Evolutionary conservation across 345 rosid genomes (phyloP).

Genomic region (Dovyalis caffra): DNA sequence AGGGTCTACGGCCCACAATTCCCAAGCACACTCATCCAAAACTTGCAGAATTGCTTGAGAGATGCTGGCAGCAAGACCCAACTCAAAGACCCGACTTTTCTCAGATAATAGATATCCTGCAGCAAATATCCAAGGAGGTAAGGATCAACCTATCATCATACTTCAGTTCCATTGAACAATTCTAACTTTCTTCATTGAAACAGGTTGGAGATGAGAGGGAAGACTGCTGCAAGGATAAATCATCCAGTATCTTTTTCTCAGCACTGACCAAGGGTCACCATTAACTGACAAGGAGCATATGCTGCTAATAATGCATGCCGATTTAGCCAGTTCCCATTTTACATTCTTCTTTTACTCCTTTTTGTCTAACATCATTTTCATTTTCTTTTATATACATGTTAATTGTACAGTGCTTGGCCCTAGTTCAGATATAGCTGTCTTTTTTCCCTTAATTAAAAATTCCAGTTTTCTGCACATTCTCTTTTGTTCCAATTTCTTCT

Average conservation of each 20-base stretch:
- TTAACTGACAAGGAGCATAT: slow-evolving; percentile 26
- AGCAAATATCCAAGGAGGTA: slow-evolving; percentile 70
- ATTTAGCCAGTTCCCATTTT: slow-evolving; percentile 12
- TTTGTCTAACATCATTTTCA: background rate
- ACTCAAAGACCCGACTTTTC: slow-evolving; percentile 75
- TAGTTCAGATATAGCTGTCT: background rate
- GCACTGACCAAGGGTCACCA: slow-evolving; percentile 50
- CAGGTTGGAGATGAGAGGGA: slow-evolving; percentile 62
- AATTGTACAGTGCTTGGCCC: slow-evolving; percentile 37
- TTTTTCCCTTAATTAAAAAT: background rate
- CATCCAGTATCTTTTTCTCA: slow-evolving; percentile 44
- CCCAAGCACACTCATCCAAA: slow-evolving; percentile 75
- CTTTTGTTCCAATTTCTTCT: background rate
- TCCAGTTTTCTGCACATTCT: background rate
- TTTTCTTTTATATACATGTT: slow-evolving; percentile 13
- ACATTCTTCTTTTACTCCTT: background rate
- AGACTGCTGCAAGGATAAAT: slow-evolving; percentile 45
- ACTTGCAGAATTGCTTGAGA: slow-evolving; percentile 72
- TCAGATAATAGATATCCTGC: slow-evolving; percentile 63
- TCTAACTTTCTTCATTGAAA: slow-evolving; percentile 1
- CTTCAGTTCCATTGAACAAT: slow-evolving; percentile 3
- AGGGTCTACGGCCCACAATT: slow-evolving; percentile 79
- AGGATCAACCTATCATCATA: background rate
- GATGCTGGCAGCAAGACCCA: slow-evolving; percentile 91
- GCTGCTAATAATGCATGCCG: slow-evolving; percentile 25